Conservation (phyloP, 176 grass and related monocot genomes). For the Leersia perrieri region DNA sequence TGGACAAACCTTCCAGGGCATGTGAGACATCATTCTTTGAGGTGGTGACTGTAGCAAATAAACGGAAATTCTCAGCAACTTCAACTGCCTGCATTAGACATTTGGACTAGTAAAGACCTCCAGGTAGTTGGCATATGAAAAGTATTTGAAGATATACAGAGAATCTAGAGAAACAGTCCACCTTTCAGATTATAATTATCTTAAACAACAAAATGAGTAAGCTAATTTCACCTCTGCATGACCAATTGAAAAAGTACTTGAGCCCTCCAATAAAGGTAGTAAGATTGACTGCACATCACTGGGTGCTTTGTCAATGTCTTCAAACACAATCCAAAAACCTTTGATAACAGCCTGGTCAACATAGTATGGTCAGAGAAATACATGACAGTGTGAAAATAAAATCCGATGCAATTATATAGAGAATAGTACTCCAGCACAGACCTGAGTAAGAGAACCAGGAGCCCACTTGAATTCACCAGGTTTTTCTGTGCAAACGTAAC, state of each 20-base stretch:
- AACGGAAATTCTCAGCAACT: conserved; percentile 73
- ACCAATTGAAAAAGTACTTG: conserved; percentile 68
- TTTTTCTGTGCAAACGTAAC: conserved; percentile 79
- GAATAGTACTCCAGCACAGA: conserved; percentile 29
- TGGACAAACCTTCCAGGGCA: conserved; percentile 60
- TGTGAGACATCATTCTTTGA: conserved; percentile 69
- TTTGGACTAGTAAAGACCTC: conserved; percentile 21
- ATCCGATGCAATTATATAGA: background rate
- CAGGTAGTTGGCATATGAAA: conserved; percentile 9
- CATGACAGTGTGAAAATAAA: background rate
- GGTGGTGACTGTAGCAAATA: conserved; percentile 83
- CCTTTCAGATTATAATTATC: background rate
- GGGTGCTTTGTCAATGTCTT: conserved; percentile 96
- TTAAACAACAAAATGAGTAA: background rate
- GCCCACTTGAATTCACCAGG: conserved; percentile 96
- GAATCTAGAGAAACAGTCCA: background rate
- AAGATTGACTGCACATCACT: conserved; percentile 84
- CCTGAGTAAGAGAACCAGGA: conserved; percentile 94
- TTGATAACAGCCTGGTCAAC: conserved; percentile 60
- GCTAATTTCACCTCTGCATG: conserved; percentile 69
- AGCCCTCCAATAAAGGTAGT: conserved; percentile 85
- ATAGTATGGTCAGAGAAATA: conserved; percentile 23
- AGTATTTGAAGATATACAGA: conserved; percentile 16
- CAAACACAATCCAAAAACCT: conserved; percentile 93
- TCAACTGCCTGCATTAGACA: conserved; percentile 59